Percentiles rank a stretch among this genome's conserved stretches.
Evolutionary conservation across 208 protist genomes (phyloP).

Genomic region (Wallacemonas collosoma): DNA sequence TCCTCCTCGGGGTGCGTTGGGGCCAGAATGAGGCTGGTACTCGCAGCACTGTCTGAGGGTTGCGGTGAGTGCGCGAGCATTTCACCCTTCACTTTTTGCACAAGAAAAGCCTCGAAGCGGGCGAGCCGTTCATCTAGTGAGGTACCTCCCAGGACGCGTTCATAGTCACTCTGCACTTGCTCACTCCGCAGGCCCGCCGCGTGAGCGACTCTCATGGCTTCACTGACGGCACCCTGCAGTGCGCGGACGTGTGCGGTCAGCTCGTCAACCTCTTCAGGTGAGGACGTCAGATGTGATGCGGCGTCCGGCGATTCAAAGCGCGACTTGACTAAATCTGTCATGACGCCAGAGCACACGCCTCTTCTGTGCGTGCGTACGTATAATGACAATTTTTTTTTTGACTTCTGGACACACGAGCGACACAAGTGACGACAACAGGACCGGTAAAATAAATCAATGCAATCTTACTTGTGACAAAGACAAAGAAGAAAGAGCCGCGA

Average conservation of each 20-base stretch:
- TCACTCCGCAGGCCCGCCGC: conserved; percentile 1
- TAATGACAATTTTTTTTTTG: no score
- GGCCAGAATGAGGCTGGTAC: neutral
- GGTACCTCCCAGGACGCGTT: neutral
- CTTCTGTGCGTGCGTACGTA: neutral
- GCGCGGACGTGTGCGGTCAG: neutral
- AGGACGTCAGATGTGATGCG: neutral
- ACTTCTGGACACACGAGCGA: no score
- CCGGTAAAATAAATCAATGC: no score
- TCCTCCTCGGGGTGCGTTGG: neutral
- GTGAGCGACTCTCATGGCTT: conserved; percentile 19
- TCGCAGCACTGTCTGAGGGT: neutral
- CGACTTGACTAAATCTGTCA: conserved; percentile 2
- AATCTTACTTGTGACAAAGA: no score
- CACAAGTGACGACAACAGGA: no score
- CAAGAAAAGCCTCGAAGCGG: conserved; percentile 45
- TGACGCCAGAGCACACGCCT: no score
- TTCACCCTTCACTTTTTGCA: conserved; percentile 36
- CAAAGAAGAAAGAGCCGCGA: neutral
- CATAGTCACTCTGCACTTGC: conserved; percentile 4
- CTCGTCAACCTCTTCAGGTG: neutral
- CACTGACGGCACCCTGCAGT: conserved; percentile 20
- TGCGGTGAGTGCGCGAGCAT: neutral
- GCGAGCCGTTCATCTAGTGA: conserved; percentile 26
- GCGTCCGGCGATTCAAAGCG: neutral